These are phyloP conservation scores for Rhizoctonia solani DNA, from an alignment of 1,284 basidiomycete species.

Conservation along the genomic window DNA sequence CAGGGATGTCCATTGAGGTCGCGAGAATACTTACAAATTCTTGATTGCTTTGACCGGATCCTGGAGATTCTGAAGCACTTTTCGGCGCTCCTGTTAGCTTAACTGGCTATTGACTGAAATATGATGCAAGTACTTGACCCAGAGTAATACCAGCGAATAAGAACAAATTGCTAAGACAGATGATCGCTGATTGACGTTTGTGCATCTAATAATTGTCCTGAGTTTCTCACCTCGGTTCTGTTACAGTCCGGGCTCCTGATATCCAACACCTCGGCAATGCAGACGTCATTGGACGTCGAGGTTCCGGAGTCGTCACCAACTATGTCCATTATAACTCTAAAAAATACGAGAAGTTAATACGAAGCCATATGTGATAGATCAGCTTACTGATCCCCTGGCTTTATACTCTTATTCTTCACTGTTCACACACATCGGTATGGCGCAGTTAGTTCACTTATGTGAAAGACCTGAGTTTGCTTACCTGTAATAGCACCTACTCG, in stretches of 20 bases:
- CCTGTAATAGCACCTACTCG: not conserved
- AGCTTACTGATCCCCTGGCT: slow-evolving; percentile 4
- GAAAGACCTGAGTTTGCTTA: not conserved
- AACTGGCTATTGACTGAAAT: not conserved
- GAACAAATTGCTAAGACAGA: not conserved
- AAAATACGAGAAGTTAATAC: not conserved
- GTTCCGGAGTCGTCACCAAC: slow-evolving; percentile 17
- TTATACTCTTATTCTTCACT: slow-evolving; percentile 5
- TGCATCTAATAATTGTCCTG: not conserved
- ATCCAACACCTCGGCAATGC: slow-evolving; percentile 11
- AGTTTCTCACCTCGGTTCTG: not conserved
- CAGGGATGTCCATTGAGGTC: not conserved
- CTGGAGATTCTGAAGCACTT: slow-evolving; percentile 23
- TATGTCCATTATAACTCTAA: slow-evolving; percentile 19
- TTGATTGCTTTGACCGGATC: not conserved
- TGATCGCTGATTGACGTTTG: not conserved
- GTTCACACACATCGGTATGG: not conserved
- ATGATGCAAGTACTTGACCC: slow-evolving; percentile 7
- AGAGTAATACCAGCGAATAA: slow-evolving; percentile 24
- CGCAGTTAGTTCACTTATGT: not conserved
- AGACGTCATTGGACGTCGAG: slow-evolving; percentile 12
- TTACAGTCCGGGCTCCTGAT: not conserved
- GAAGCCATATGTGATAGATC: not conserved
- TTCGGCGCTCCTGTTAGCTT: not conserved
- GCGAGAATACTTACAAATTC: not conserved